Base-by-base conservation (phyloP, 495 filamentous ascomycete species). In the Penicillium odoratum region DNA sequence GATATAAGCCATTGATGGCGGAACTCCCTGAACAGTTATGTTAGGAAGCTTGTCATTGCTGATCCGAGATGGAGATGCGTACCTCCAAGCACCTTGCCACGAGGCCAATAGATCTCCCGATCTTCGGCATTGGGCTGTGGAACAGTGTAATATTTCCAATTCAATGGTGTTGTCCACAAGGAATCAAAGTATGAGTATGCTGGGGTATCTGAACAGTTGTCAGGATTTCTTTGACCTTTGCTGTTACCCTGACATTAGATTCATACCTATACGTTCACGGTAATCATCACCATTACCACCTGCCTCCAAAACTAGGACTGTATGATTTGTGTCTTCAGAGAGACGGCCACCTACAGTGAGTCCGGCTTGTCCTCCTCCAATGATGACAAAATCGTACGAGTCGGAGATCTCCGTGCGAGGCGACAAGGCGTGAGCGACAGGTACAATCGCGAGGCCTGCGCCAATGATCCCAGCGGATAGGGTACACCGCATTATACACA, bases 301-400 rank as follows among this genome's bases (percentile, higher is more conserved):
- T 5, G 78, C 69, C 56, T 80, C 77, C 0, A 81, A 63, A 26
- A 79, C 74, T 16, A 79, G 69, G 2, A 79, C 74, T 10, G 59
- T 71, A 36, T 74, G 65, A 57, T 68, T 70, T 7, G 54, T 49
- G 31, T 70, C 55, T 55, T 69, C 60, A 8, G 63, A 67, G 26
- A 68, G 48, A 15, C 66, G 64, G 21, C 47, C 59, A 33, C 64
- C 65, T 25, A 70, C 42, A 11, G 70, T 66, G 25, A 75, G 70
- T 64, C 76, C 68, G 51, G 73, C 57, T 61, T 72, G 59, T 59
- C 75, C 70, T 25, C 76, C 78, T 13, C 80, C 78, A 6, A 78
- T 69, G 47, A 81, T 69, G 44, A 83, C 67, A 62, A 80, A 81
- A 48, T 80, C 78, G 40, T 81, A 81, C 2, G 64, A 55, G 34